A percentile compares a stretch with the other conserved stretches of the same genome.
Conservation (phyloP, 1,284 basidiomycete species). For the Cutaneotrichosporon sp. region DNA sequence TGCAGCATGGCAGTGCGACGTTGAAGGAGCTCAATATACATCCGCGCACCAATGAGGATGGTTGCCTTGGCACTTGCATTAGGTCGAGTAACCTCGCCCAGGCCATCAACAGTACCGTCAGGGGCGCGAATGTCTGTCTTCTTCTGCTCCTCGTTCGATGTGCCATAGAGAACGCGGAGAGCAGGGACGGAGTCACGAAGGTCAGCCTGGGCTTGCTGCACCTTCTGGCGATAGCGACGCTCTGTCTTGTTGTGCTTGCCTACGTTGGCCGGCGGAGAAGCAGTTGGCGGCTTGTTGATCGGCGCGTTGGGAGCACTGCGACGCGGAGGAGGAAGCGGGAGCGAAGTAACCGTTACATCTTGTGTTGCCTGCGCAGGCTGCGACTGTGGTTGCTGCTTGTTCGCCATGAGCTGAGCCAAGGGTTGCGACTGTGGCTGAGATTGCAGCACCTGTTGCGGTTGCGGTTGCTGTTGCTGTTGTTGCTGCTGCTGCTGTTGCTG, state of each 20-base stretch:
- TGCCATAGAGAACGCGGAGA: conserved; percentile 45
- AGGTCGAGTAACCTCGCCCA: conserved; percentile 45
- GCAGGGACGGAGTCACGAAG: conserved; percentile 48
- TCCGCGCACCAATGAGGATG: conserved; percentile 43
- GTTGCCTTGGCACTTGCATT: conserved; percentile 48
- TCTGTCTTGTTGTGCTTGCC: conserved; percentile 50
- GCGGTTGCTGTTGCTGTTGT: not conserved
- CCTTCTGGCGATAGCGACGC: conserved; percentile 47
- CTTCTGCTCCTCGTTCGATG: conserved; percentile 43
- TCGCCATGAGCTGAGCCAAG: not conserved
- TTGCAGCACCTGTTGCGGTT: not conserved
- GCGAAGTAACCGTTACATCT: not conserved
- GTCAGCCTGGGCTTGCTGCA: conserved; percentile 46
- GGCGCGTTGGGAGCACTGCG: conserved; percentile 22
- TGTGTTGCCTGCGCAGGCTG: conserved; percentile 2
- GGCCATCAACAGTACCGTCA: conserved; percentile 47
- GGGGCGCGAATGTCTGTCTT: conserved; percentile 36
- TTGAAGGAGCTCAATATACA: conserved; percentile 48
- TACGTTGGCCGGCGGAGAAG: conserved; percentile 21
- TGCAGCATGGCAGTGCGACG: conserved; percentile 34
- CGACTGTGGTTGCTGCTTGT: not conserved
- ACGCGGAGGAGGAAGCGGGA: conserved; percentile 12
- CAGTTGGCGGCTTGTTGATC: conserved; percentile 12
- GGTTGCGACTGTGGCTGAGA: not conserved
- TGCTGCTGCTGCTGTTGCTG: not conserved